Evolutionary conservation across 2,329 filamentous ascomycete genomes (phyloP).

Genomic region (Colletotrichum aenigma): DNA sequence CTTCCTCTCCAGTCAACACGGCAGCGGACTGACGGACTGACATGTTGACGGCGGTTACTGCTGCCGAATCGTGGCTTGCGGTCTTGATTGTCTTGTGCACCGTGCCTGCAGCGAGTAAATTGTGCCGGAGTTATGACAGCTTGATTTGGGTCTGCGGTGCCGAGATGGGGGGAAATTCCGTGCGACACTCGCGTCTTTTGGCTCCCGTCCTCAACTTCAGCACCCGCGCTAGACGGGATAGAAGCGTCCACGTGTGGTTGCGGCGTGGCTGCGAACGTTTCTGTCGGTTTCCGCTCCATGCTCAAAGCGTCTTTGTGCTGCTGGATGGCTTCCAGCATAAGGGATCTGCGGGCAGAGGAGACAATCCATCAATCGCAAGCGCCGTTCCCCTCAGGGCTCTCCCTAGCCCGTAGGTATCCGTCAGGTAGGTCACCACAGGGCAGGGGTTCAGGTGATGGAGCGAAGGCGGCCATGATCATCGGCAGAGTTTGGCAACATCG

Average conservation of each 20-base stretch:
- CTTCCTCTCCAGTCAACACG: not conserved
- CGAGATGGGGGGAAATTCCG: not conserved
- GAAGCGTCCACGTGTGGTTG: not conserved
- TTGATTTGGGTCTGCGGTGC: not conserved
- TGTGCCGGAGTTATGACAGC: not conserved
- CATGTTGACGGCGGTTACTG: not conserved
- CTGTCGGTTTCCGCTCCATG: not conserved
- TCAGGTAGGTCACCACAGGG: not conserved
- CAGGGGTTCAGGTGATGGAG: not conserved
- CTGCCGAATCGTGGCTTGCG: not conserved
- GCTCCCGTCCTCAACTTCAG: not conserved
- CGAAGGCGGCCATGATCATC: not conserved
- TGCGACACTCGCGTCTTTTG: not conserved
- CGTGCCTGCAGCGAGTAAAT: not conserved
- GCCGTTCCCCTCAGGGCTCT: not conserved
- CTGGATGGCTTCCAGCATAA: not conserved
- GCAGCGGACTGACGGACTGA: not conserved
- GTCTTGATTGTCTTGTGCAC: not conserved
- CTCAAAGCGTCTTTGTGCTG: not conserved
- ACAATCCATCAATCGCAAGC: not conserved
- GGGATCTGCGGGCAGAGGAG: not conserved
- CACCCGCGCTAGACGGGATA: not conserved
- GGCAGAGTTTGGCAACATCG: conserved; percentile 1
- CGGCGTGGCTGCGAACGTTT: not conserved
- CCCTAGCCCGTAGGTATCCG: not conserved